Evolutionary conservation across 257 asterid species (phyloP).

Genomic region (Datura wrightii): DNA sequence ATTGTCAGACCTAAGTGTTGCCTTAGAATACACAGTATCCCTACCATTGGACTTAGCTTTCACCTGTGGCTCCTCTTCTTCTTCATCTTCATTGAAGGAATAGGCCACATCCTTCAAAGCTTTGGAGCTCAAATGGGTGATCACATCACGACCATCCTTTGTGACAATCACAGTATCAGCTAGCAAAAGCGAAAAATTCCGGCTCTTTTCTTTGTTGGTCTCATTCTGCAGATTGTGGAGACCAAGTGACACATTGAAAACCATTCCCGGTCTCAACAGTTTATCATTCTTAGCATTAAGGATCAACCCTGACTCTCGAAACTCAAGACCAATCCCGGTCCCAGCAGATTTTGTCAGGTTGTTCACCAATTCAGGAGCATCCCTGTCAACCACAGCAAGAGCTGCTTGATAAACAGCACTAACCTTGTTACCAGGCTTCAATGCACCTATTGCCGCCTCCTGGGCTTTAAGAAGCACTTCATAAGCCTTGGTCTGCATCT

Average conservation of each 20-base stretch:
- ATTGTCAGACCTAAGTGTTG: slow-evolving; percentile 44
- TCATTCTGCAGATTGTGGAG: slow-evolving; percentile 43
- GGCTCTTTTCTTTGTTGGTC: slow-evolving; percentile 39
- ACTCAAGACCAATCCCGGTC: slow-evolving; percentile 46
- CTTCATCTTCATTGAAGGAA: slow-evolving; percentile 43
- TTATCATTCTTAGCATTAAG: slow-evolving; percentile 40
- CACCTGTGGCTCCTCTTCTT: slow-evolving; percentile 32
- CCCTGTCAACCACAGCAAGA: slow-evolving; percentile 38
- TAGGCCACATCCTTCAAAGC: slow-evolving; percentile 45
- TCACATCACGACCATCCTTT: slow-evolving; percentile 33
- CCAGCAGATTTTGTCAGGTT: slow-evolving; percentile 43
- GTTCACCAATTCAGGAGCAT: slow-evolving; percentile 36
- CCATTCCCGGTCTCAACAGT: slow-evolving; percentile 42
- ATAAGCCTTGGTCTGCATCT: too few relatives aligned
- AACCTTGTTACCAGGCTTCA: neutral
- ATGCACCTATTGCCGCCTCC: too few relatives aligned
- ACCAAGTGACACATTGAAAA: slow-evolving; percentile 42
- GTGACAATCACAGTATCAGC: slow-evolving; percentile 43
- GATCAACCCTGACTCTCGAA: slow-evolving; percentile 43
- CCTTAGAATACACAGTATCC: slow-evolving; percentile 38
- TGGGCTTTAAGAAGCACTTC: too few relatives aligned
- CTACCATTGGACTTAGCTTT: slow-evolving; percentile 28
- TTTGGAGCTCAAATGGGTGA: slow-evolving; percentile 40
- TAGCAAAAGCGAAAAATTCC: slow-evolving; percentile 39
- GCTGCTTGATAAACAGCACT: slow-evolving; percentile 38